Base-by-base conservation (phyloP, 495 filamentous ascomycete genomes). In the Penicillium macrosclerotiorum region DNA sequence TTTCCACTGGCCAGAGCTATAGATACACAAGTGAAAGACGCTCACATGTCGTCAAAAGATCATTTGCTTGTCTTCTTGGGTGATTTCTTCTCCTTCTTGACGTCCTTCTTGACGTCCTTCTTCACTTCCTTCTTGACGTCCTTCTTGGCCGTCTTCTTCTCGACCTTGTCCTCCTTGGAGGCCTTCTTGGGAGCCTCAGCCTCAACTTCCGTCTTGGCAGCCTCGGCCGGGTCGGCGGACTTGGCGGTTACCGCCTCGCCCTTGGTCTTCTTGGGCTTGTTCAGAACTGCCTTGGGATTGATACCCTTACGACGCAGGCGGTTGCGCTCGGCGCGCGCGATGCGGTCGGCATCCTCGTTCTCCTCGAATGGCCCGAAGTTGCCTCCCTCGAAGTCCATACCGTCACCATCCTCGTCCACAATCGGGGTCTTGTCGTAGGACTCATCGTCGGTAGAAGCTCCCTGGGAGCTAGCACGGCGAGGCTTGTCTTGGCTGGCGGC, bases 281-380 rank as follows among this genome's bases (percentile, higher is more conserved):
- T 73, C 45, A 67, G 40, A 22, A 69, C 76, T 14, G 72, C 78
- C 67, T 78, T 84, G 3, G 82, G 82, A 73, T 85, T 75, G 23
- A 82, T 63, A 20, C 85, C 85, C 67, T 85, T 88, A 64, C 75
- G 78, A 44, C 80, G 77, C 54, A 84, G 53, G 36, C 68, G 64
- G 57, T 74, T 79, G 34, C 75, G 75, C 59, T 79, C 65, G 13
- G 78, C 81, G 23, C 80, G 75, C 46, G 77, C 74, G 47, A 88
- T 81, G 39, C 78, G 75, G 45, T 73, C 72, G 41, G 64, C 56
- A 52, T 88, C 85, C 42, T 75, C 81, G 22, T 83, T 76, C 23
- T 86, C 81, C 39, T 85, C 81, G 54, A 78, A 88, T 1, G 77
- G 78, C 16, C 79, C 84, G 67, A 88, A 89, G 11, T 69, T 67